Base-by-base conservation (phyloP, 1,139 yeast species). In the Suhomyces terraborum region DNA sequence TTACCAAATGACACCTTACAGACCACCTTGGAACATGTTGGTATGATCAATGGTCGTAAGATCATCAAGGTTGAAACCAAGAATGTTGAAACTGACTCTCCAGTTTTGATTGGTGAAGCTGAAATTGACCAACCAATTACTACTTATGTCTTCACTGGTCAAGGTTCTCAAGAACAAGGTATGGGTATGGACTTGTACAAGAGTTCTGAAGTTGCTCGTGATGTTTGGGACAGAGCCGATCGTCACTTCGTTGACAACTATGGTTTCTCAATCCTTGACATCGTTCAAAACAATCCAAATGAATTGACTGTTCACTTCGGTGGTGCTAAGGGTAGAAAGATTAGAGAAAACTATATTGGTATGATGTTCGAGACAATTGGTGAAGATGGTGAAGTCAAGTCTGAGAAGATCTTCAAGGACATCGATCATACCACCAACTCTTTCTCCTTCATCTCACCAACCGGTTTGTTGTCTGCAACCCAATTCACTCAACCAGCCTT, bases 141-240 rank as follows among this genome's bases (percentile, higher is more conserved):
- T 36, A 85, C 98, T 14, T 93, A 87, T 64, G 96, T 93, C 46
- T 93, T 94, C 73, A 93, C 99, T 53, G 99, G 98, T 64, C 99
- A 93, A 77, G 99, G 99, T 65, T 91, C 98, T 46, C 98, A 93
- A 73, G 98, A 94, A 69, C 98, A 94, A 75, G 98, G 98, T 64
- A 93, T 93, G 99, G 98, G 99, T 75, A 93, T 93, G 99, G 98
- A 94, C 68, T 79, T 93, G 62, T 93, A 93, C 69, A 84, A 82
- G 51, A 78, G 88, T 38, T 87, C 96, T 41, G 88, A 80, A 31
- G 97, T 94, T 64, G 98, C 99, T 45, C 84, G 83, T 59, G 82
- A 80, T 50, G 98, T 93, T 49, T 93, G 99, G 98, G 98, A 93
- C 67, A 86, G 89, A 64, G 99, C 99, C 48, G 98, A 93, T 63